These are phyloP conservation scores for Diaporthe destruens DNA, from an alignment of 2,329 filamentous ascomycete species.

Conservation along the genomic window DNA sequence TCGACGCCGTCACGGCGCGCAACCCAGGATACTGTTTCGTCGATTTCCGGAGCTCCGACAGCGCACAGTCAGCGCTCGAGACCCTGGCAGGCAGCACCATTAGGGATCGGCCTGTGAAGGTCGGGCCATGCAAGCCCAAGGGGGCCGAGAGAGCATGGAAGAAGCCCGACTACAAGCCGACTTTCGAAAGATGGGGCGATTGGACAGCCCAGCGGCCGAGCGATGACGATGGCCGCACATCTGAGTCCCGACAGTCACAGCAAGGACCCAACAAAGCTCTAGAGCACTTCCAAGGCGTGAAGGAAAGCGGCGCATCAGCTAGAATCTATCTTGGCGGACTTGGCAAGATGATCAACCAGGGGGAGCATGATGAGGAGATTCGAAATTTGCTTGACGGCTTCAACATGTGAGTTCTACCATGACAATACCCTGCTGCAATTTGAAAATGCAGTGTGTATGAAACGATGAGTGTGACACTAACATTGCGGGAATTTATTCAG, in stretches of 20 bases:
- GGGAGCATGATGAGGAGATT: conserved; percentile 60
- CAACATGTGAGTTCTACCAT: conserved; percentile 53
- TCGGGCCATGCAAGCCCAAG: conserved; percentile 75
- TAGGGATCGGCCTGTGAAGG: conserved; percentile 70
- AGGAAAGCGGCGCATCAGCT: conserved; percentile 50
- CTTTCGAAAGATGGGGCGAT: conserved; percentile 59
- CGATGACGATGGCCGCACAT: not conserved
- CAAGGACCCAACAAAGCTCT: conserved; percentile 48
- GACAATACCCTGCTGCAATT: no score
- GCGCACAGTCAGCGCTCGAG: conserved; percentile 69
- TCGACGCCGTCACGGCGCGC: conserved; percentile 75
- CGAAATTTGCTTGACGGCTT: conserved; percentile 61
- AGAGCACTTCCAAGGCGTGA: conserved; percentile 50
- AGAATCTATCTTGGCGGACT: conserved; percentile 66
- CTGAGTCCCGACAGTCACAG: conserved; percentile 39
- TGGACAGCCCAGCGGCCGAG: conserved; percentile 49
- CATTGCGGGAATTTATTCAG: conserved; percentile 40
- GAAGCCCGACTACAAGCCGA: conserved; percentile 43
- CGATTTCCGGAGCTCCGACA: conserved; percentile 64
- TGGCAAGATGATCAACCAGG: conserved; percentile 61
- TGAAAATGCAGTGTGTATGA: no score
- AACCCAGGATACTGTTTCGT: conserved; percentile 74
- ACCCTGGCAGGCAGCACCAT: conserved; percentile 67
- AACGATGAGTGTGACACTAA: conserved; percentile 1
- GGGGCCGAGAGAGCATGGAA: conserved; percentile 9